Evolutionary conservation across 2,329 filamentous ascomycete genomes (phyloP).

Genomic region (Botrytis galanthina): DNA sequence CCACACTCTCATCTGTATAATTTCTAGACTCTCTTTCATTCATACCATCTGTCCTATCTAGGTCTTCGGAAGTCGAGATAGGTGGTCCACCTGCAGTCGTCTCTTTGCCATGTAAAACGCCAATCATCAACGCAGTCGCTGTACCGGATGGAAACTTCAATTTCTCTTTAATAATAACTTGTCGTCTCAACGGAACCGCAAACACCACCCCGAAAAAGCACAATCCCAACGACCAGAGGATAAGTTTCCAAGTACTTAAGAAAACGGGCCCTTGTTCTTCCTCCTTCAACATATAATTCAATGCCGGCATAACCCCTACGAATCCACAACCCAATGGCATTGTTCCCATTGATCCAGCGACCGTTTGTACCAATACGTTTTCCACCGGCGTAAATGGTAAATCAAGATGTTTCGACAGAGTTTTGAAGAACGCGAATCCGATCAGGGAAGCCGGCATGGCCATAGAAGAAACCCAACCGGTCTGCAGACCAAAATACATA

Average conservation of each 20-base stretch:
- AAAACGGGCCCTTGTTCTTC: slow-evolving; percentile 77
- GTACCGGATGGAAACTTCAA: slow-evolving; percentile 94
- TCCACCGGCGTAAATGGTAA: slow-evolving; percentile 91
- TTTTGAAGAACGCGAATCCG: slow-evolving; percentile 90
- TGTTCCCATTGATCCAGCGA: slow-evolving; percentile 91
- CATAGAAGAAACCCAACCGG: slow-evolving; percentile 80
- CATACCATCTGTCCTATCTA: neutral
- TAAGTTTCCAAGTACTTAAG: slow-evolving; percentile 71
- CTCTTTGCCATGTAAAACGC: slow-evolving; percentile 73
- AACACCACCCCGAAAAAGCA: slow-evolving; percentile 98
- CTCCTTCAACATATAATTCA: slow-evolving; percentile 77
- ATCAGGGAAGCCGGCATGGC: slow-evolving; percentile 94
- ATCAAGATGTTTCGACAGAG: slow-evolving; percentile 67
- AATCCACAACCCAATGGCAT: slow-evolving; percentile 97
- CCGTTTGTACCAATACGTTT: slow-evolving; percentile 94
- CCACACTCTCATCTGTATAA: slow-evolving; percentile 19
- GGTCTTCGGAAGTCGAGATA: neutral
- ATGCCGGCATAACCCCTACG: slow-evolving; percentile 87
- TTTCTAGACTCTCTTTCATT: neutral
- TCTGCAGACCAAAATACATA: slow-evolving; percentile 98
- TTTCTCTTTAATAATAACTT: slow-evolving; percentile 91
- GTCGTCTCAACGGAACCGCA: slow-evolving; percentile 82
- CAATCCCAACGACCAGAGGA: slow-evolving; percentile 87
- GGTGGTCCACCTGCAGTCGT: slow-evolving; percentile 25
- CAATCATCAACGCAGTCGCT: slow-evolving; percentile 90